Evolutionary conservation across 2,329 filamentous ascomycete species (phyloP).

Genomic region (Aspergillus ochraceoroseus): DNA sequence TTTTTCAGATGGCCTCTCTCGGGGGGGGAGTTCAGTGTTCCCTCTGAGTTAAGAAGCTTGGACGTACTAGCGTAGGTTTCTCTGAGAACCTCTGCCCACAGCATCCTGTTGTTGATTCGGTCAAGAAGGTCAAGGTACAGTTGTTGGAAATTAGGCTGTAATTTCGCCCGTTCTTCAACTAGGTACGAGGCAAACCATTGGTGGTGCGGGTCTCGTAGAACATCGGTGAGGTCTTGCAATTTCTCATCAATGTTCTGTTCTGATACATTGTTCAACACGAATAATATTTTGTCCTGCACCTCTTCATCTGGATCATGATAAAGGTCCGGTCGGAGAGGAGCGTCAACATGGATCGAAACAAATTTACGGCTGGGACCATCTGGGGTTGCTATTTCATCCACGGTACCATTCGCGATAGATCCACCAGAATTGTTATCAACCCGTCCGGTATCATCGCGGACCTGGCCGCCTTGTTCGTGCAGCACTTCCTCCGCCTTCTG

Average conservation of each 20-base stretch:
- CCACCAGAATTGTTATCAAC: conserved; percentile 34
- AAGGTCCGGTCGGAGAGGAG: conserved; percentile 56
- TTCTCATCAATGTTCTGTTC: conserved; percentile 81
- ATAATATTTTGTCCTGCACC: conserved; percentile 87
- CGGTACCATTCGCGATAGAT: conserved; percentile 63
- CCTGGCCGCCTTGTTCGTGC: conserved; percentile 58
- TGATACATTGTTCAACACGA: conserved; percentile 94
- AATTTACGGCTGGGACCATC: conserved; percentile 69
- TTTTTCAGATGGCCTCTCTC: conserved; percentile 90
- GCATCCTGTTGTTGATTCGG: conserved; percentile 68
- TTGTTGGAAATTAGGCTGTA: conserved; percentile 93
- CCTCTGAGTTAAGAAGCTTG: conserved; percentile 83
- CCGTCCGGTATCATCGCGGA: conserved; percentile 48
- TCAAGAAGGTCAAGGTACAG: conserved; percentile 87
- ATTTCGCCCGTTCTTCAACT: conserved; percentile 91
- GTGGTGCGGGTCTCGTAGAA: conserved; percentile 74
- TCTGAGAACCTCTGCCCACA: conserved; percentile 85
- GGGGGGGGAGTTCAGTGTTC: conserved; percentile 73
- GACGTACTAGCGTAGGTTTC: conserved; percentile 87
- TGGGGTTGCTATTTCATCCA: conserved; percentile 56
- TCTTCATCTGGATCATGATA: conserved; percentile 82
- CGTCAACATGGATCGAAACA: conserved; percentile 69
- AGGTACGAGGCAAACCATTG: conserved; percentile 96
- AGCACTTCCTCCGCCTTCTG: conserved; percentile 77
- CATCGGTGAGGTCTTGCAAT: conserved; percentile 71